phyloP scores from a whole-genome alignment of 306 rosid species.

The Trifolium pratense region DNA sequence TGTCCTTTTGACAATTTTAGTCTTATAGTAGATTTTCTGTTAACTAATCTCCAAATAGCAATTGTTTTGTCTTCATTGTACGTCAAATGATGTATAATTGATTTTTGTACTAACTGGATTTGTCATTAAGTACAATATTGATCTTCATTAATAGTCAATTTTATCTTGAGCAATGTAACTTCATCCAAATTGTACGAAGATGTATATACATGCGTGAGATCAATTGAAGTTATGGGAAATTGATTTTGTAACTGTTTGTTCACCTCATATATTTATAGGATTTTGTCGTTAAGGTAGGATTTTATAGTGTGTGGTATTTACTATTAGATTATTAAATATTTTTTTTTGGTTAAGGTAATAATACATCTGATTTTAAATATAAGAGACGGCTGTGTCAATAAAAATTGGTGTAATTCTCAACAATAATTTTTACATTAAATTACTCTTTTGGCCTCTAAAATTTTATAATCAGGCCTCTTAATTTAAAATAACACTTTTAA shows the following conservation, averaged over 20 bases:
- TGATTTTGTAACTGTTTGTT: not conserved
- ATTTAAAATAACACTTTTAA: no score
- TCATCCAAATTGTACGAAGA: not conserved
- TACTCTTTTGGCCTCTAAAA: no score
- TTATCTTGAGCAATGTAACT: constrained; percentile 11
- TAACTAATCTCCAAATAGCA: constrained; percentile 5
- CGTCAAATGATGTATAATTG: constrained; percentile 21
- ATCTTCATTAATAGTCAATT: constrained; percentile 17
- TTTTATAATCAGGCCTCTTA: no score
- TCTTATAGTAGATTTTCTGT: not conserved
- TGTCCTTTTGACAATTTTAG: constrained; percentile 26
- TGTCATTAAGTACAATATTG: constrained; percentile 24
- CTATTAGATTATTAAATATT: no score
- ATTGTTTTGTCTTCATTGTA: constrained; percentile 24
- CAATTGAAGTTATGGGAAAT: constrained; percentile 7
- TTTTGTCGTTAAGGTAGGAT: no score
- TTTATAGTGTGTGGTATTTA: no score
- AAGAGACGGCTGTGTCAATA: no score
- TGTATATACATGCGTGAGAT: not conserved
- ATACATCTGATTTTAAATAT: no score
- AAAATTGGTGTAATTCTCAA: no score
- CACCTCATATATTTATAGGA: no score
- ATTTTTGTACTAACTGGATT: constrained; percentile 34
- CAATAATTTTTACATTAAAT: no score
- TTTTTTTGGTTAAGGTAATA: no score